Percentiles rank a stretch among this genome's conserved stretches.
Conservation (phyloP, 441 rosid species). For the Cnidoscolus chayamansa region DNA sequence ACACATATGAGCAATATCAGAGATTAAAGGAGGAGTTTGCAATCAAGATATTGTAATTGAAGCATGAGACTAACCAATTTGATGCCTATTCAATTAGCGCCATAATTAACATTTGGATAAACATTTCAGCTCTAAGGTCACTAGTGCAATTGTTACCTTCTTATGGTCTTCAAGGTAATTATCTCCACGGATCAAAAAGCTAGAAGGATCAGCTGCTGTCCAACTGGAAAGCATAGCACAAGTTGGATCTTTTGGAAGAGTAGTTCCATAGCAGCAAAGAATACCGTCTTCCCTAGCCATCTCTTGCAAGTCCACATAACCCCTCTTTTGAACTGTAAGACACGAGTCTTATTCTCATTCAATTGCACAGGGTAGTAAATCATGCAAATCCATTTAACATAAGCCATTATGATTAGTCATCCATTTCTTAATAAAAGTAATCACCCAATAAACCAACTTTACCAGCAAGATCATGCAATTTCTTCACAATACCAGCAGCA, state of each 20-base stretch:
- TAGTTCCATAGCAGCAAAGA: slow-evolving; percentile 71
- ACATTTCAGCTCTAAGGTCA: slow-evolving; percentile 12
- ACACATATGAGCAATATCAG: slow-evolving; percentile 8
- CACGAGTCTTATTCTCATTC: slow-evolving; percentile 24
- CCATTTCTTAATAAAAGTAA: slow-evolving; percentile 17
- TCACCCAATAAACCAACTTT: slow-evolving; percentile 24
- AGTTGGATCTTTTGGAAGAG: slow-evolving; percentile 74
- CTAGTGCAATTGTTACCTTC: slow-evolving; percentile 48
- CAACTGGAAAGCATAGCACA: slow-evolving; percentile 71
- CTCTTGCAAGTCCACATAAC: slow-evolving; percentile 87
- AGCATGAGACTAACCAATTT: background rate
- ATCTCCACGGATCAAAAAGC: slow-evolving; percentile 81
- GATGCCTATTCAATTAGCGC: slow-evolving; percentile 10
- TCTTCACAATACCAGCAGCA: slow-evolving; percentile 81
- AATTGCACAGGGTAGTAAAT: slow-evolving; percentile 4
- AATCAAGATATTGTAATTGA: slow-evolving; percentile 4
- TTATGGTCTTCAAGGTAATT: slow-evolving; percentile 74
- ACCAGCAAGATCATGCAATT: slow-evolving; percentile 94
- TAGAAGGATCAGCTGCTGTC: slow-evolving; percentile 75
- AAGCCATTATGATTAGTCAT: slow-evolving; percentile 14
- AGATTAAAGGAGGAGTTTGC: background rate
- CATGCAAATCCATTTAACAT: slow-evolving; percentile 16
- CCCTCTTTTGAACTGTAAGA: slow-evolving; percentile 79
- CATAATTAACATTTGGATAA: background rate
- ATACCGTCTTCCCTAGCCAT: slow-evolving; percentile 52